A percentile compares a stretch with the other conserved stretches of the same genome.
phyloP scores from a whole-genome alignment of 768 basidiomycete genomes.

The Suillus occidentalis region DNA sequence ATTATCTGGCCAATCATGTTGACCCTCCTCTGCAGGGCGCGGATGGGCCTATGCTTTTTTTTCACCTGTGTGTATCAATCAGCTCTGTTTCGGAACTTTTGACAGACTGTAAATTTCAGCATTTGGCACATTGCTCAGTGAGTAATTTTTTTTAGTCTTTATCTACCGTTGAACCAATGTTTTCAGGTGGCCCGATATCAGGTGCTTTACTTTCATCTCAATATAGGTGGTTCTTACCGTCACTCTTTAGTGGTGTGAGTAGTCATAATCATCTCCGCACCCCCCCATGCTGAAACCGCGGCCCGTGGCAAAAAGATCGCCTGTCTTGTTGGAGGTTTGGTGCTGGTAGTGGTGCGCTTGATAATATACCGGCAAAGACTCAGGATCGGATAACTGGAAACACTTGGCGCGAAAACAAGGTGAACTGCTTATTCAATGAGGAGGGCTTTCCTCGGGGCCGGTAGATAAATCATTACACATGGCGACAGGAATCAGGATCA shows the following conservation, averaged over 20 bases:
- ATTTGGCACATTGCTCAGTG: slow-evolving; percentile 21
- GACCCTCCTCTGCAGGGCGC: slow-evolving; percentile 15
- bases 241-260: slow-evolving; percentile 48
- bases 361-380: not conserved
- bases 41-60: slow-evolving; percentile 51
- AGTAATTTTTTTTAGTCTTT: slow-evolving; percentile 2
- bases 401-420: no score
- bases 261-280: not conserved
- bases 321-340: not conserved
- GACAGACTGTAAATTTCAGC: slow-evolving; percentile 14
- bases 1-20: not conserved
- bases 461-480: no score
- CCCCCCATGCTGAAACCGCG: not conserved
- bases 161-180: slow-evolving; percentile 5
- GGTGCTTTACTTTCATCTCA: slow-evolving; percentile 51
- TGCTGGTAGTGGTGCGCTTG: not conserved
- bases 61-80: slow-evolving; percentile 34
- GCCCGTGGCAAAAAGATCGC: not conserved
- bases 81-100: not conserved
- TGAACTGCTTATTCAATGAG: no score
- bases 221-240: slow-evolving; percentile 59
- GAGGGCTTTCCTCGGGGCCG: no score
- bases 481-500: no score
- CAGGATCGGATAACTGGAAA: not conserved
- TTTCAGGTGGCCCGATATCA: slow-evolving; percentile 51